Evolutionary conservation across 2,329 filamentous ascomycete genomes (phyloP).

Genomic region (Claviceps maximensis): DNA sequence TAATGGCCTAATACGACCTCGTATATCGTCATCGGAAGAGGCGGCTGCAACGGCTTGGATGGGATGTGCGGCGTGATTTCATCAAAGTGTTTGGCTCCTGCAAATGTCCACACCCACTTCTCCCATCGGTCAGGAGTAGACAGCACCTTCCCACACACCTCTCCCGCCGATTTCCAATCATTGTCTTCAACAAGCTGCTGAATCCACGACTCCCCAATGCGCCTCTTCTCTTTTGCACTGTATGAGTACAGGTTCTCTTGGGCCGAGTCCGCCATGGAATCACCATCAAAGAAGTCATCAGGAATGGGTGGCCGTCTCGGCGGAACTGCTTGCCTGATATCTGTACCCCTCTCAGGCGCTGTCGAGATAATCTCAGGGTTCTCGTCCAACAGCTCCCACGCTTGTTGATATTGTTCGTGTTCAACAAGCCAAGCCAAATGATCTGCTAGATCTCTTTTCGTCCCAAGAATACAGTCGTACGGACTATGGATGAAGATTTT

Average conservation of each 20-base stretch:
- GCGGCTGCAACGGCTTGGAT: constrained; percentile 59
- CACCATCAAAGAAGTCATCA: constrained; percentile 65
- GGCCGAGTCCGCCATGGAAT: constrained; percentile 41
- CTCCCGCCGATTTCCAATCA: constrained; percentile 67
- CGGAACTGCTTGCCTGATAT: constrained; percentile 27
- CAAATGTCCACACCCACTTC: constrained; percentile 90
- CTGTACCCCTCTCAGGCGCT: constrained; percentile 24
- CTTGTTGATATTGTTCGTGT: constrained; percentile 65
- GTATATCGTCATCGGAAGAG: constrained; percentile 70
- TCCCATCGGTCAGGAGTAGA: constrained; percentile 76
- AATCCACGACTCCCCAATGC: constrained; percentile 88
- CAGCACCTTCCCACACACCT: constrained; percentile 71
- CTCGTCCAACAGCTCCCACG: constrained; percentile 80
- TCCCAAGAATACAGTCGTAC: constrained; percentile 88
- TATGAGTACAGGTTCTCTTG: constrained; percentile 46
- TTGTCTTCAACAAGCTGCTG: constrained; percentile 64
- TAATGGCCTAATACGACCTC: constrained; percentile 86
- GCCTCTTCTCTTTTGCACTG: constrained; percentile 73
- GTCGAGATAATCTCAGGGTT: constrained; percentile 60
- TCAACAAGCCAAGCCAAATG: constrained; percentile 78
- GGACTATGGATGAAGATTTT: constrained; percentile 93
- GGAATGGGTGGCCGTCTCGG: constrained; percentile 25
- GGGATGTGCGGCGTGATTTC: constrained; percentile 82
- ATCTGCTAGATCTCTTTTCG: constrained; percentile 74
- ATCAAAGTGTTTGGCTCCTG: constrained; percentile 72